phyloP scores from a whole-genome alignment of 2,329 filamentous ascomycete genomes.

The Claviceps cyperi region DNA sequence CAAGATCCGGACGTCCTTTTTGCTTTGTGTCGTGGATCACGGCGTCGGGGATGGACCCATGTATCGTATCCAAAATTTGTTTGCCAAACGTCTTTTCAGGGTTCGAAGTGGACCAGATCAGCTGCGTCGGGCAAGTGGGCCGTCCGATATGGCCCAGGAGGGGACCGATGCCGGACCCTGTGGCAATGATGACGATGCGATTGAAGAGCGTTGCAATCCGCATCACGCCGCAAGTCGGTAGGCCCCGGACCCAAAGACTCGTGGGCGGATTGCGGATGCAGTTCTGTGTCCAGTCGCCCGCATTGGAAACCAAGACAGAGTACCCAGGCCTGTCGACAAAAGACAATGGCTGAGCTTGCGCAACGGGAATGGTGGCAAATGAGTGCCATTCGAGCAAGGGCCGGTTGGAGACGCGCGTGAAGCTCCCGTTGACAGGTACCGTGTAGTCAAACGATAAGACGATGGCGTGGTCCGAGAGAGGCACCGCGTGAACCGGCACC shows the following conservation, averaged over 20 bases:
- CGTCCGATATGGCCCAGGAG: slow-evolving; percentile 44
- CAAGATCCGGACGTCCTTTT: slow-evolving; percentile 44
- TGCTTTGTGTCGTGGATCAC: slow-evolving; percentile 52
- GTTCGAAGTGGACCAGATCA: slow-evolving; percentile 54
- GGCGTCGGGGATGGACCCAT: slow-evolving; percentile 42
- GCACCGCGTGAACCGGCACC: slow-evolving; percentile 49
- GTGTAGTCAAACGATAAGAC: slow-evolving; percentile 55
- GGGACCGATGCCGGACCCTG: slow-evolving; percentile 60
- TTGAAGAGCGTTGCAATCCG: slow-evolving; percentile 52
- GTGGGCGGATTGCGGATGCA: slow-evolving; percentile 48
- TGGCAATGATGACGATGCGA: slow-evolving; percentile 51
- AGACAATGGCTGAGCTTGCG: slow-evolving; percentile 15
- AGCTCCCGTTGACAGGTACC: slow-evolving; percentile 33
- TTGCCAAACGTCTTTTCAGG: slow-evolving; percentile 49
- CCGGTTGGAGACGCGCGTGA: slow-evolving; percentile 41
- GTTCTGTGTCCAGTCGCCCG: slow-evolving; percentile 58
- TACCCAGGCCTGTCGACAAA: slow-evolving; percentile 31
- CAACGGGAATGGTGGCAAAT: slow-evolving; percentile 58
- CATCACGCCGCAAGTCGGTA: slow-evolving; percentile 52
- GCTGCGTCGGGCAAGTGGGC: slow-evolving; percentile 35
- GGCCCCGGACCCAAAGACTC: slow-evolving; percentile 52
- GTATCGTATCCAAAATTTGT: slow-evolving; percentile 40
- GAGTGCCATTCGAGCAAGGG: slow-evolving; percentile 61
- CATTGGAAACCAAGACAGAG: slow-evolving; percentile 56
- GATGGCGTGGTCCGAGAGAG: slow-evolving; percentile 57